A percentile compares a stretch with the other conserved stretches of the same genome.
These are phyloP conservation scores for Takashimella koratensis DNA, from an alignment of 1,284 basidiomycete genomes.

Conservation along the genomic window DNA sequence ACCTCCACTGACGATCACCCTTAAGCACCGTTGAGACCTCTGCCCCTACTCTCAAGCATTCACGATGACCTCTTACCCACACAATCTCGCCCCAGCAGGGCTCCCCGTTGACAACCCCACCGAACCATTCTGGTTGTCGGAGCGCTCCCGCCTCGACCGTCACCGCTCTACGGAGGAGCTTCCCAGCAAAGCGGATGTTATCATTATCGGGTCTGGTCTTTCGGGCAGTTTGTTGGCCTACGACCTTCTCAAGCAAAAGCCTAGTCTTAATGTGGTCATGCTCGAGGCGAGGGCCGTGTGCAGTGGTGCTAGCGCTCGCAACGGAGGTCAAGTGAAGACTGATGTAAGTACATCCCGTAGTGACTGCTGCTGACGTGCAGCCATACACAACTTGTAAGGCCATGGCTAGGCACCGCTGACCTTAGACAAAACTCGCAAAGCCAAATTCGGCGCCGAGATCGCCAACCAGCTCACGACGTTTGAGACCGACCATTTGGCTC, in stretches of 20 bases:
- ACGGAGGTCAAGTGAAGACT: constrained; percentile 8
- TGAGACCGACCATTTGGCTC: constrained; percentile 6
- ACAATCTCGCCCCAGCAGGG: neutral
- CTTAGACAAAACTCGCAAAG: constrained; percentile 4
- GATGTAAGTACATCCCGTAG: neutral
- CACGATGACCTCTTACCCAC: neutral
- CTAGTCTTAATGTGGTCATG: constrained; percentile 13
- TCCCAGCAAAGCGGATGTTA: constrained; percentile 20
- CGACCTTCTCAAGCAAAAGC: constrained; percentile 4
- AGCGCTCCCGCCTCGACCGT: constrained; percentile 10
- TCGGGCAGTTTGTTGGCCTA: constrained; percentile 18
- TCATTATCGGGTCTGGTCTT: constrained; percentile 32
- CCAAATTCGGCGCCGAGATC: constrained; percentile 1
- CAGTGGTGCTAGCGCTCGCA: constrained; percentile 20
- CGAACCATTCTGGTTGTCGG: constrained; percentile 21
- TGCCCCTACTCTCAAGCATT: neutral
- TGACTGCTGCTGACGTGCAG: neutral
- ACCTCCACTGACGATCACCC: too few relatives aligned
- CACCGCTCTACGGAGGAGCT: constrained; percentile 17
- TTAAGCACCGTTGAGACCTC: neutral
- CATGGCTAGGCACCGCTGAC: neutral
- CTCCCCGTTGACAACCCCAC: constrained; percentile 15
- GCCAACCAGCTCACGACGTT: constrained; percentile 13
- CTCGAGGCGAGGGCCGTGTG: constrained; percentile 25
- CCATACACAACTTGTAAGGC: constrained; percentile 9